Evolutionary conservation across 2,329 filamentous ascomycete species (phyloP).

Genomic region (Penicillium sp.): DNA sequence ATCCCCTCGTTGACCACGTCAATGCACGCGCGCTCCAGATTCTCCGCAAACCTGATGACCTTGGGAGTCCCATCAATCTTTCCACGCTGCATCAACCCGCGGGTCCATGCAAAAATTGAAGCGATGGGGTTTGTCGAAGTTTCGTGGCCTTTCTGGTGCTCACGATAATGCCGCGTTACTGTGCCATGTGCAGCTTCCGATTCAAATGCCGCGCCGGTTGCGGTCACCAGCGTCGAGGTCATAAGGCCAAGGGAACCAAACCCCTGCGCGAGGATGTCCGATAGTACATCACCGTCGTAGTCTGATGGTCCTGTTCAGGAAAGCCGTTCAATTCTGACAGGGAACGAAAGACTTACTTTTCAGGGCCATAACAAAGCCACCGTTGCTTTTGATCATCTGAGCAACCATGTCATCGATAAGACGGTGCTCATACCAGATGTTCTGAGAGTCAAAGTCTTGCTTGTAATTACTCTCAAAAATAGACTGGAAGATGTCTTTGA

Average conservation of each 20-base stretch:
- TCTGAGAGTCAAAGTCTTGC: slow-evolving; percentile 82
- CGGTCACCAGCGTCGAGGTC: slow-evolving; percentile 96
- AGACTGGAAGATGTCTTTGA: slow-evolving; percentile 99
- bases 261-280: slow-evolving; percentile 95
- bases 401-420: slow-evolving; percentile 99
- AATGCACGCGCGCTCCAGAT: slow-evolving; percentile 86
- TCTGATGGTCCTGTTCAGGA: slow-evolving; percentile 52
- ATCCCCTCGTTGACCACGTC: slow-evolving; percentile 93
- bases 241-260: slow-evolving; percentile 98
- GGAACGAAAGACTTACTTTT: too few species aligned
- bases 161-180: slow-evolving; percentile 96
- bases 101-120: slow-evolving; percentile 98
- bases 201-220: slow-evolving; percentile 95
- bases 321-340: slow-evolving; percentile 10
- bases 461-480: slow-evolving; percentile 87
- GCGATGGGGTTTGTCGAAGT: slow-evolving; percentile 99
- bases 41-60: slow-evolving; percentile 84
- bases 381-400: slow-evolving; percentile 99
- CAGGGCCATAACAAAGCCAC: slow-evolving; percentile 94
- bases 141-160: slow-evolving; percentile 96
- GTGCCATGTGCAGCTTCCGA: slow-evolving; percentile 97
- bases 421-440: slow-evolving; percentile 99
- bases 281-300: slow-evolving; percentile 98
- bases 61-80: slow-evolving; percentile 92
- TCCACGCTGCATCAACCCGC: slow-evolving; percentile 88